These are phyloP conservation scores for Aspergillus haitiensis DNA, from an alignment of 495 filamentous ascomycete species.

Conservation along the genomic window DNA sequence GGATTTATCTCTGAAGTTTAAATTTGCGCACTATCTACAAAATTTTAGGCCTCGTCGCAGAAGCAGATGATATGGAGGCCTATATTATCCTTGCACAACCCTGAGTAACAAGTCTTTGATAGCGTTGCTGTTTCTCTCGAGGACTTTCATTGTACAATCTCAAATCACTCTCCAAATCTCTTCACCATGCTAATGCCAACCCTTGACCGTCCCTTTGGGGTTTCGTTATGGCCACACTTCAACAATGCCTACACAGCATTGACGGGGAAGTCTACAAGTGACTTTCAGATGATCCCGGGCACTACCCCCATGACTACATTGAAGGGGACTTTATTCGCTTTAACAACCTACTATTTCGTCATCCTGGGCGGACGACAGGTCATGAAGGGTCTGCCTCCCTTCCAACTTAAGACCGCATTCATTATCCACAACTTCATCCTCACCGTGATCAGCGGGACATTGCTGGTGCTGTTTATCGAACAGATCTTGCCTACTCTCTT, in stretches of 20 bases:
- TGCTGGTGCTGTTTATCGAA: constrained; percentile 65
- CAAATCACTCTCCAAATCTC: neutral
- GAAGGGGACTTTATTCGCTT: constrained; percentile 51
- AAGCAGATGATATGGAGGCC: too few relatives aligned
- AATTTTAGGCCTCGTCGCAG: too few relatives aligned
- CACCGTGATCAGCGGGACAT: constrained; percentile 59
- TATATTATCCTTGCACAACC: too few relatives aligned
- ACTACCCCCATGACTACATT: constrained; percentile 62
- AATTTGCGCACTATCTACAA: too few relatives aligned
- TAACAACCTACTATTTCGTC: constrained; percentile 64
- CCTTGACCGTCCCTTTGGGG: constrained; percentile 87
- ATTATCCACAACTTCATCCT: constrained; percentile 69
- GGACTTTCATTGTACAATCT: neutral
- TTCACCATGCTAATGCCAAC: constrained; percentile 65
- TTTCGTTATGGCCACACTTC: constrained; percentile 93
- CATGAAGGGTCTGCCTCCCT: constrained; percentile 58
- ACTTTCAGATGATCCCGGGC: constrained; percentile 60
- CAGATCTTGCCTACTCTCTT: constrained; percentile 61
- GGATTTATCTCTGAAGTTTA: too few relatives aligned
- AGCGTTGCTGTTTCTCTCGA: neutral
- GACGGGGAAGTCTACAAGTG: constrained; percentile 62
- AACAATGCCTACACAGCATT: constrained; percentile 73
- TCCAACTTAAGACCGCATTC: constrained; percentile 64
- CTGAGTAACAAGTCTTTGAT: too few relatives aligned
- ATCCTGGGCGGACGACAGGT: constrained; percentile 67